Evolutionary conservation across 257 asterid species (phyloP).

Genomic region (Petunia secreta): DNA sequence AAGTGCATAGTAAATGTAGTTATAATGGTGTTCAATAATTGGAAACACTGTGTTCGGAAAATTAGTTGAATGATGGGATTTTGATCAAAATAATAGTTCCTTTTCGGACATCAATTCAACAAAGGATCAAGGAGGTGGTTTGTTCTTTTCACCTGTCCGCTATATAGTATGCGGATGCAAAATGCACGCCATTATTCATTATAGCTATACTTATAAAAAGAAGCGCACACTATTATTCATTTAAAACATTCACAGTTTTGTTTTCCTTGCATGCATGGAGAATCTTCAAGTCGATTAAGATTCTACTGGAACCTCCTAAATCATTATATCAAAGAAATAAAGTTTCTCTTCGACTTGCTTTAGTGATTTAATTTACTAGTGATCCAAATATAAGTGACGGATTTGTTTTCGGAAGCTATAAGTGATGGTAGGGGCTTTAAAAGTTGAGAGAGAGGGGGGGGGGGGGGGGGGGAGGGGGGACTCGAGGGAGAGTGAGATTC

Average conservation of each 20-base stretch:
- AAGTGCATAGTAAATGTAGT: no score
- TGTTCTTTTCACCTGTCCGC: not conserved
- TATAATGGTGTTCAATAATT: no score
- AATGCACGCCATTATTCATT: not conserved
- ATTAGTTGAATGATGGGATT: no score
- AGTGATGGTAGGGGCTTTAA: not conserved
- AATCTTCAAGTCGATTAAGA: not conserved
- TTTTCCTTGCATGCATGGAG: not conserved
- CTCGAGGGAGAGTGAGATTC: no score
- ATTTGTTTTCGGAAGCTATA: not conserved
- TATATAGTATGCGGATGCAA: not conserved
- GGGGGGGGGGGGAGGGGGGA: no score
- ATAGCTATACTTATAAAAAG: no score
- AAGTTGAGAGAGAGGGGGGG: not conserved
- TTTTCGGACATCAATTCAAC: not conserved
- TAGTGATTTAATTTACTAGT: no score
- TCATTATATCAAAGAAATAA: not conserved
- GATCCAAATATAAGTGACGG: no score
- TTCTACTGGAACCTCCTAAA: not conserved
- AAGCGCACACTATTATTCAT: no score
- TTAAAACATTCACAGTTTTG: not conserved
- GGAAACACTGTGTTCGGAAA: no score
- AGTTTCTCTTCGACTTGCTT: not conserved
- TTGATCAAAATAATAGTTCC: no score
- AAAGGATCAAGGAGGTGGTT: not conserved